Evolutionary conservation across 2,329 filamentous ascomycete species (phyloP).

Genomic region (Exophiala sideris): DNA sequence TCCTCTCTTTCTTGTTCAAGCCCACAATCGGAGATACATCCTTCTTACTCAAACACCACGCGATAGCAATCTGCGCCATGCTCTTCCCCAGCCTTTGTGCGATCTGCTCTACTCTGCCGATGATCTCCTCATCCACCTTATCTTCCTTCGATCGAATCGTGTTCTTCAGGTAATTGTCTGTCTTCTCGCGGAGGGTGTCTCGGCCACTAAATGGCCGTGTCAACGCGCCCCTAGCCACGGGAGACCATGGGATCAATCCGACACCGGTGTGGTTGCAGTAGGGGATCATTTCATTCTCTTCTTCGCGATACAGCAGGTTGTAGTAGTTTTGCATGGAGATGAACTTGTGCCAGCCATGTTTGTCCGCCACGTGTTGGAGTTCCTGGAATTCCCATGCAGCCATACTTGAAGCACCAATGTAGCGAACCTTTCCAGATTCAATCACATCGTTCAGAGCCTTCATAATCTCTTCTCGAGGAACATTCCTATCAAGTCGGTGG

Average conservation of each 20-base stretch:
- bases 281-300: constrained; percentile 47
- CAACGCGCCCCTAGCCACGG: constrained; percentile 45
- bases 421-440: constrained; percentile 41
- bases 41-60: constrained; percentile 57
- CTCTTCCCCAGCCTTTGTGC: constrained; percentile 56
- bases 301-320: constrained; percentile 40
- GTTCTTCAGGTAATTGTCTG: constrained; percentile 42
- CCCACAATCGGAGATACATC: constrained; percentile 60
- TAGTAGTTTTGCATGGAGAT: constrained; percentile 52
- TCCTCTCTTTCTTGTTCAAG: constrained; percentile 55
- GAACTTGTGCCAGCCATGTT: constrained; percentile 51
- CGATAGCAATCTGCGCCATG: constrained; percentile 63
- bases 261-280: constrained; percentile 39
- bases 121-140: constrained; percentile 52
- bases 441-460: constrained; percentile 44
- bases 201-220: constrained; percentile 45
- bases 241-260: constrained; percentile 40
- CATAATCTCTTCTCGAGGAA: constrained; percentile 50
- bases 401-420: constrained; percentile 38
- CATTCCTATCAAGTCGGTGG: constrained; percentile 43
- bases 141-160: constrained; percentile 42
- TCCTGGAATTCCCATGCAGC: constrained; percentile 38
- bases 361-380: constrained; percentile 49
- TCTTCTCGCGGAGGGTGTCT: constrained; percentile 42
- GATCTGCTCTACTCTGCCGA: constrained; percentile 56